Percentiles rank a stretch among this genome's conserved stretches.
Conservation (phyloP, 75 land plant species). For the Sequoiadendron giganteum region DNA sequence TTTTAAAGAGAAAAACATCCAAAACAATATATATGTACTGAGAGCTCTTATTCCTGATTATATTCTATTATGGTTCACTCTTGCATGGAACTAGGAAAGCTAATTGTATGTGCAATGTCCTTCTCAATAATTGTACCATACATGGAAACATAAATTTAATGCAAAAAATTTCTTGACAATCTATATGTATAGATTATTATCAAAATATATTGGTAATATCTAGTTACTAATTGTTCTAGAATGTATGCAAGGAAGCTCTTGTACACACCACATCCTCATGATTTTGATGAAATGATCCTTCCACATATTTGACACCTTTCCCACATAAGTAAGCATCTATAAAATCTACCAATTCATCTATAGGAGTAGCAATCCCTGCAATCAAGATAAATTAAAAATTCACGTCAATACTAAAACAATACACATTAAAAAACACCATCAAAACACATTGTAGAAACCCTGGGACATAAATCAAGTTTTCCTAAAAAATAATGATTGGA, state of each 20-base stretch:
- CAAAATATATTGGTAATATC: neutral
- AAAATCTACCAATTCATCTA: conserved; percentile 14
- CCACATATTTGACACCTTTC: neutral
- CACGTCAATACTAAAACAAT: neutral
- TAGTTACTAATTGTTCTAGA: neutral
- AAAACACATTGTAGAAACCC: neutral
- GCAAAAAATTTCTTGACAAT: neutral
- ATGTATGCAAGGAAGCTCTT: neutral
- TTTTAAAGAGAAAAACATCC: neutral
- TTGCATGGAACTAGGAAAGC: neutral
- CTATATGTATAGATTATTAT: neutral
- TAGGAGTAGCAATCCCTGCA: conserved; percentile 6
- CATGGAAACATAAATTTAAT: neutral
- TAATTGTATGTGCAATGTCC: neutral
- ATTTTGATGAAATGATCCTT: neutral
- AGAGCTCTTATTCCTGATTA: neutral
- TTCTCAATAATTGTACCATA: neutral
- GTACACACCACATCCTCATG: neutral
- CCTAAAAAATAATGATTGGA: neutral
- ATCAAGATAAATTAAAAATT: neutral
- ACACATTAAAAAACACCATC: neutral
- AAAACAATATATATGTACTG: neutral
- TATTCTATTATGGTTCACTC: neutral
- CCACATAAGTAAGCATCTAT: conserved; percentile 3
- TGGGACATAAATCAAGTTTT: neutral